phyloP scores from a whole-genome alignment of 2,329 filamentous ascomycete genomes.

The Botrytis cinerea region DNA sequence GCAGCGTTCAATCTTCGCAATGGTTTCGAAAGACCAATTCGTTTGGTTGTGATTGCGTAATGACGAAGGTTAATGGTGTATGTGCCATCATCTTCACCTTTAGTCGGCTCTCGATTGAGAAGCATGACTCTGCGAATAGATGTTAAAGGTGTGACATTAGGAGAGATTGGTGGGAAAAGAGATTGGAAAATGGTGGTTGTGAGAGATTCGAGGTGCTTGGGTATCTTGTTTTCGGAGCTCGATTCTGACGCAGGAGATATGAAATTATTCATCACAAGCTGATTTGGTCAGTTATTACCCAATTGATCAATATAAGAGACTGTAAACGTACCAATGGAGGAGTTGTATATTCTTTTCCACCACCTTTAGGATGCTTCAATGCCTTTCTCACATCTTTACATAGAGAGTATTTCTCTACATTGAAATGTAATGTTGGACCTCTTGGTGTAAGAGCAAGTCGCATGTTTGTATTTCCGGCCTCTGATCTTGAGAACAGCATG shows the following conservation, averaged over 20 bases:
- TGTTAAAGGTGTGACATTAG: slow-evolving; percentile 82
- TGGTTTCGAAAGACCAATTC: slow-evolving; percentile 80
- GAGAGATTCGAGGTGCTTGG: slow-evolving; percentile 90
- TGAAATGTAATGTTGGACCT: slow-evolving; percentile 90
- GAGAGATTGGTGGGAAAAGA: slow-evolving; percentile 93
- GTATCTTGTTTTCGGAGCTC: slow-evolving; percentile 68
- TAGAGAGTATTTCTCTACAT: slow-evolving; percentile 91
- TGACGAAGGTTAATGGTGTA: slow-evolving; percentile 89
- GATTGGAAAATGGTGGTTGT: slow-evolving; percentile 95
- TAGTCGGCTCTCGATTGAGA: slow-evolving; percentile 73
- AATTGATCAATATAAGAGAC: neutral
- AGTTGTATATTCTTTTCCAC: slow-evolving; percentile 81
- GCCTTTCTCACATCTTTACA: slow-evolving; percentile 86
- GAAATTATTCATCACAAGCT: slow-evolving; percentile 99
- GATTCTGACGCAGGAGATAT: slow-evolving; percentile 59
- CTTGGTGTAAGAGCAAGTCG: slow-evolving; percentile 83
- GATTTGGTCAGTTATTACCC: slow-evolving; percentile 3
- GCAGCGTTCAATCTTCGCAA: slow-evolving; percentile 83
- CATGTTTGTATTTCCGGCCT: slow-evolving; percentile 88
- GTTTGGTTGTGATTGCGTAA: slow-evolving; percentile 91
- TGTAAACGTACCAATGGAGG: slow-evolving; percentile 68
- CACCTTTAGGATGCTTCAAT: slow-evolving; percentile 78
- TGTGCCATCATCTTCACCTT: slow-evolving; percentile 57
- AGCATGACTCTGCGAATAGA: slow-evolving; percentile 92
- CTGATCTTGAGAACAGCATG: slow-evolving; percentile 87